Base-by-base conservation (phyloP, 768 basidiomycete genomes). In the Mycena alexandri region DNA sequence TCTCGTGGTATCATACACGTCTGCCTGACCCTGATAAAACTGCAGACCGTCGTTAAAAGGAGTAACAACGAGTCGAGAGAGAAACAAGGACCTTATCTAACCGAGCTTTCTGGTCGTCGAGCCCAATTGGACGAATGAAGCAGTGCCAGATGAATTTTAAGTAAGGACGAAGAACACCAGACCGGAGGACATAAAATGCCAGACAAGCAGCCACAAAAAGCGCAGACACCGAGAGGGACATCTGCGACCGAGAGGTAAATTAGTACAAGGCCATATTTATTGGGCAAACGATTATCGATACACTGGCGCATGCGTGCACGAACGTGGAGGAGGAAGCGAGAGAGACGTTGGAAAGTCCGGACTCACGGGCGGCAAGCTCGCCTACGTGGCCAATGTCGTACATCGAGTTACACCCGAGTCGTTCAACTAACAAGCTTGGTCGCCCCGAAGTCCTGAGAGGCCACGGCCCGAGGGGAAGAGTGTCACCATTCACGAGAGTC, bases 1-100 rank as follows among this genome's bases (percentile, higher is more conserved):
- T 6, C 93, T 81, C 1, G 92, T 93, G 44, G 80, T 77, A 80
- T 93, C 92, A 74, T 94, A 93, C 25, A 93, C 86, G 51, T 86
- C 84, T 2, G 91, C 91, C 74, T 93, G 91, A 9, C 88, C 88
- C 52, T 81, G 75, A 74, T 92, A 92, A 75, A 93, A 92, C 80
- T 88, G 38, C 41, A 54, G 34, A 56, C 17, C 56, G 21, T 5
- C 36, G 42, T 42, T 51, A 14, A 33, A 12, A 38, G 22, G 42
- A 50, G 33, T 24, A 63, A n/a, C 43, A 62, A 68, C 50, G 67
- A 44, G 46, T 47, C 38, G 42, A 64, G 10, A 64, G 10, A 17
- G 7, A n/a, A 55, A 42, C 17, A 17, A 19, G 29, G 14, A 84
- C 85, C 78, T 85, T 80, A 53, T 85, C 83, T 9, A 86, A 76